These are phyloP conservation scores for Rhododendron griersonianum DNA, from an alignment of 148 eudicot species.

Conservation along the genomic window DNA sequence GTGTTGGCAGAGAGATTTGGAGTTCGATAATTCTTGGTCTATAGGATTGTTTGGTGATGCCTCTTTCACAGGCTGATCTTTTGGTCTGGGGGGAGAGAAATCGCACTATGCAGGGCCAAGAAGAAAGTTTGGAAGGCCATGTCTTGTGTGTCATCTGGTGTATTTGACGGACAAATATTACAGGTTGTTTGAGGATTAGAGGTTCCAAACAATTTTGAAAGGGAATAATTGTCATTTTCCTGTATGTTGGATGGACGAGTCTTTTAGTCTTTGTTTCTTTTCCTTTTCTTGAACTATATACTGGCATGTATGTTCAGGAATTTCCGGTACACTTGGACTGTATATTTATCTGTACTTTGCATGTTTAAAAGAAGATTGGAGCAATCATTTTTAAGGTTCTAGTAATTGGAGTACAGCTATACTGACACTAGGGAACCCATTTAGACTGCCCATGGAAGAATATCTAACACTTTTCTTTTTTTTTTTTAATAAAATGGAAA, in stretches of 20 bases:
- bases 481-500: neutral
- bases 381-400: neutral
- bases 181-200: neutral
- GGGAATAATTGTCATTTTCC: neutral
- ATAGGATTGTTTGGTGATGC: neutral
- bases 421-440: neutral
- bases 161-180: neutral
- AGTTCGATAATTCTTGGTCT: neutral
- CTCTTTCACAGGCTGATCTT: neutral
- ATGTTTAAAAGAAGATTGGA: neutral
- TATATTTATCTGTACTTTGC: neutral
- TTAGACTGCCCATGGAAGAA: neutral
- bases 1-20: neutral
- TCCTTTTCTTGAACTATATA: neutral
- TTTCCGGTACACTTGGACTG: neutral
- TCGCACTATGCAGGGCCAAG: neutral
- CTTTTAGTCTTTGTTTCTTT: neutral
- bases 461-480: constrained; percentile 1
- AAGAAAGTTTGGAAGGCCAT: neutral
- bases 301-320: neutral
- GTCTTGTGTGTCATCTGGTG: neutral
- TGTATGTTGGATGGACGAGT: neutral
- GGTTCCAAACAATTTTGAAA: neutral
- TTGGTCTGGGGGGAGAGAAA: neutral
- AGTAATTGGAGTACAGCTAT: neutral